Conservation (phyloP, 768 basidiomycete genomes). For the Naganishia vishniacii region DNA sequence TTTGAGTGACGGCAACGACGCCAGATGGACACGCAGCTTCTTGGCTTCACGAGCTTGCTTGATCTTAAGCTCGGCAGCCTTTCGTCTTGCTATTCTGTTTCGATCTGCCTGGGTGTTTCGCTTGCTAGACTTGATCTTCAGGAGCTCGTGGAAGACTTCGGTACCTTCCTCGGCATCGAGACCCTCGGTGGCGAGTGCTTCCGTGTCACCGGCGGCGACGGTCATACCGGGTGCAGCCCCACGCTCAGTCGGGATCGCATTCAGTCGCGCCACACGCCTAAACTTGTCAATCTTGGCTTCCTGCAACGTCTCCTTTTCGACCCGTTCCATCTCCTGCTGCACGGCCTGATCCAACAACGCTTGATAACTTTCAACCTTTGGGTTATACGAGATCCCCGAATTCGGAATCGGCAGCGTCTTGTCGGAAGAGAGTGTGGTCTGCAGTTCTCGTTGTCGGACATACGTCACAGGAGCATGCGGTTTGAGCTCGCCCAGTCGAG, state of each 20-base stretch:
- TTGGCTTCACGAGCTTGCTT: conserved; percentile 18
- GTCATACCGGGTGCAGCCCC: conserved; percentile 58
- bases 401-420: conserved; percentile 56
- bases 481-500: conserved; percentile 38
- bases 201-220: conserved; percentile 39
- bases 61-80: conserved; percentile 4
- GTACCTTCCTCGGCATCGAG: conserved; percentile 50
- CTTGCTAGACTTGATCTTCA: conserved; percentile 25
- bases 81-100: conserved; percentile 47
- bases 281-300: conserved; percentile 58
- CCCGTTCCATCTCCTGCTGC: conserved; percentile 59
- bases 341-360: conserved; percentile 65
- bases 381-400: conserved; percentile 84
- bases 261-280: conserved; percentile 49
- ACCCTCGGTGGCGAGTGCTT: conserved; percentile 27
- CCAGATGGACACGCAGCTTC: conserved; percentile 10
- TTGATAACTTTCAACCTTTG: conserved; percentile 65
- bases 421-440: conserved; percentile 13
- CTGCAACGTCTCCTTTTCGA: conserved; percentile 57
- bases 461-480: conserved; percentile 42
- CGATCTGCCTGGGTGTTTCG: conserved; percentile 64
- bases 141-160: conserved; percentile 10
- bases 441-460: conserved; percentile 34
- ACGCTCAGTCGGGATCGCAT: conserved; percentile 26
- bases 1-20: conserved; percentile 49